These are phyloP conservation scores for Candida gigantensis DNA, from an alignment of 1,139 yeast genomes.

Conservation along the genomic window DNA sequence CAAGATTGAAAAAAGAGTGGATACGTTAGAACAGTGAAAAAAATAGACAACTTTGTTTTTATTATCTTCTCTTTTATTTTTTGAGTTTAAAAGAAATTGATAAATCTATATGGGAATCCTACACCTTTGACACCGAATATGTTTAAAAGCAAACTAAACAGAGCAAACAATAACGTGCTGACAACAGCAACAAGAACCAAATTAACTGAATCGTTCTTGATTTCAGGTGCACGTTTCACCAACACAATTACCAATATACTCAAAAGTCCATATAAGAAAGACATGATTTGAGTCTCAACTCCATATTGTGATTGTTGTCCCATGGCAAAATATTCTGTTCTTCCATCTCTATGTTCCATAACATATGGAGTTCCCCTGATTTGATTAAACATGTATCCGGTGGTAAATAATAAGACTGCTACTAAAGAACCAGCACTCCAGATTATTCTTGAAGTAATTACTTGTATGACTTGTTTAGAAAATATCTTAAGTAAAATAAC, in stretches of 20 bases:
- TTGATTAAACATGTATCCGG: slow-evolving; percentile 93
- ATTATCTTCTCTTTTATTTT: slow-evolving; percentile 1
- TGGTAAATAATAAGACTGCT: slow-evolving; percentile 66
- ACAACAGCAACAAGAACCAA: slow-evolving; percentile 45
- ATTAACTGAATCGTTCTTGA: slow-evolving; percentile 43
- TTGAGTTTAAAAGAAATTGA: slow-evolving; percentile 23
- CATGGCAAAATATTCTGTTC: slow-evolving; percentile 58
- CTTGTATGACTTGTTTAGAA: slow-evolving; percentile 33
- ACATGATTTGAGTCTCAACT: slow-evolving; percentile 76
- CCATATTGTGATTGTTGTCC: slow-evolving; percentile 80
- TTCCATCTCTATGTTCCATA: slow-evolving; percentile 57
- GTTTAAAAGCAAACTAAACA: slow-evolving; percentile 55
- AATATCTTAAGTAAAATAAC: slow-evolving; percentile 25
- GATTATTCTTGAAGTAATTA: slow-evolving; percentile 34
- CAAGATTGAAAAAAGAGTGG: slow-evolving; percentile 37
- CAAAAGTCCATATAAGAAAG: slow-evolving; percentile 61
- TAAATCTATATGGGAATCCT: slow-evolving; percentile 61
- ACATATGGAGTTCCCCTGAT: slow-evolving; percentile 78
- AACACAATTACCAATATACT: slow-evolving; percentile 51
- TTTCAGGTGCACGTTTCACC: slow-evolving; percentile 48
- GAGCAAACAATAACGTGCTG: slow-evolving; percentile 42
- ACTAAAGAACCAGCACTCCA: slow-evolving; percentile 71
- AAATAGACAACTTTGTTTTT: neutral
- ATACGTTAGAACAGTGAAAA: slow-evolving; percentile 4
- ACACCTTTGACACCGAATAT: slow-evolving; percentile 59